Percentiles rank a stretch among this genome's conserved stretches.
Conservation (phyloP, 176 grass and related monocot genomes). For the Tuctoria greenei region DNA sequence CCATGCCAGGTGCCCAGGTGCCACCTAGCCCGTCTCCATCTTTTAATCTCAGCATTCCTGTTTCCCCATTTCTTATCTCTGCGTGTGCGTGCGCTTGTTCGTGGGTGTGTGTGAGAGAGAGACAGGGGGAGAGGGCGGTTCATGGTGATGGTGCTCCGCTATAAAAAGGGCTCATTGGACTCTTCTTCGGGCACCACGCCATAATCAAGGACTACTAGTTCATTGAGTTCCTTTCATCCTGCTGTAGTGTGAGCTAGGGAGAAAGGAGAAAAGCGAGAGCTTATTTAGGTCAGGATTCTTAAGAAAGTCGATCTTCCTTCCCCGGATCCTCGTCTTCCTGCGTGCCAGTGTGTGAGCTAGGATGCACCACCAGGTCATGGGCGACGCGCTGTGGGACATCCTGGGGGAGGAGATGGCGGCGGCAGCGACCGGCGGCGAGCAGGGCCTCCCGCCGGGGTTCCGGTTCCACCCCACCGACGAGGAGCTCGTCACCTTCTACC, state of each 20-base stretch:
- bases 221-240: background rate
- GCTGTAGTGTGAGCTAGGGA: background rate
- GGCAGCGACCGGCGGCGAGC: conserved; percentile 41
- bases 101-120: background rate
- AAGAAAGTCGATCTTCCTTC: background rate
- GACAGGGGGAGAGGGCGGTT: background rate
- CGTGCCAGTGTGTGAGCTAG: background rate
- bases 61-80: background rate
- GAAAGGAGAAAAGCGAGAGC: background rate
- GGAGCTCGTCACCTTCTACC: conserved; percentile 93
- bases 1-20: conserved; percentile 72
- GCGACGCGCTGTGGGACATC: conserved; percentile 74
- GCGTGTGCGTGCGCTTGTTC: background rate
- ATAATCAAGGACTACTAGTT: conserved; percentile 16
- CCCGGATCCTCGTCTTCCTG: no score
- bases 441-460: conserved; percentile 87
- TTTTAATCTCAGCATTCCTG: conserved; percentile 33
- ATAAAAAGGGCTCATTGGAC: conserved; percentile 44
- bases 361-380: conserved; percentile 48
- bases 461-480: conserved; percentile 98
- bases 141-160: conserved; percentile 46
- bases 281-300: no score
- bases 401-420: conserved; percentile 60
- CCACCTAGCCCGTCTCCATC: conserved; percentile 5
- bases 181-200: conserved; percentile 26